Evolutionary conservation across 495 filamentous ascomycete genomes (phyloP).

Genomic region (Annulohypoxylon moriforme): DNA sequence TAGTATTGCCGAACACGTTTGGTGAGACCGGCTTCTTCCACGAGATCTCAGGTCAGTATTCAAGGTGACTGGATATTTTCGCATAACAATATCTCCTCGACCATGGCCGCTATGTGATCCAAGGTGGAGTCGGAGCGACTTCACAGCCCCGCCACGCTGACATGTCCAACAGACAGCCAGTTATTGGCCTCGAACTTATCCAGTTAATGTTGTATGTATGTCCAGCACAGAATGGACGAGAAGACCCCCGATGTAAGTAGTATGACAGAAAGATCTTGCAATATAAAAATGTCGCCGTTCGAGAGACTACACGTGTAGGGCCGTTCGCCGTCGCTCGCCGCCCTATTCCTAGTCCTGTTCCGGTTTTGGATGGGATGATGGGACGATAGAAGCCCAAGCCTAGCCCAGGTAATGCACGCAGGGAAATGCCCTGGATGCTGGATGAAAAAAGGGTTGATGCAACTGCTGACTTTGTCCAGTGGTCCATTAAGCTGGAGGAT

Average conservation of each 20-base stretch:
- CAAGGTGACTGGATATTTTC: constrained; percentile 28
- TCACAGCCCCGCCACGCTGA: constrained; percentile 46
- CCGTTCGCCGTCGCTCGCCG: constrained; percentile 26
- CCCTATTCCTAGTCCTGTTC: constrained; percentile 10
- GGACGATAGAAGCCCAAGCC: constrained; percentile 32
- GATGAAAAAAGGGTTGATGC: constrained; percentile 29
- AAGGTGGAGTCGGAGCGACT: constrained; percentile 38
- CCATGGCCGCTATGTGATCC: constrained; percentile 28
- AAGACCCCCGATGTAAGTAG: constrained; percentile 38
- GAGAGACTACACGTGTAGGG: constrained; percentile 40
- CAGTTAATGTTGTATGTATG: constrained; percentile 30
- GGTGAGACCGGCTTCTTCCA: constrained; percentile 15
- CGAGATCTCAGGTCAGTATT: constrained; percentile 14
- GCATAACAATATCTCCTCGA: constrained; percentile 34
- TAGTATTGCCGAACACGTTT: constrained; percentile 26
- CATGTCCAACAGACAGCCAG: constrained; percentile 41
- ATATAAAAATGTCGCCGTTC: constrained; percentile 41
- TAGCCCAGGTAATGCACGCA: constrained; percentile 26
- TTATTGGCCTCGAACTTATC: constrained; percentile 30
- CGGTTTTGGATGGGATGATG: constrained; percentile 27
- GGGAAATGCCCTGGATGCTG: constrained; percentile 24
- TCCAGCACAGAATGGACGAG: constrained; percentile 42
- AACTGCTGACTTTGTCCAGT: constrained; percentile 29
- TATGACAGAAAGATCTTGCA: constrained; percentile 29
- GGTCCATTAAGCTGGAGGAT: constrained; percentile 40